Evolutionary conservation across 2,329 filamentous ascomycete species (phyloP).

Genomic region (Penicillium decumbens): DNA sequence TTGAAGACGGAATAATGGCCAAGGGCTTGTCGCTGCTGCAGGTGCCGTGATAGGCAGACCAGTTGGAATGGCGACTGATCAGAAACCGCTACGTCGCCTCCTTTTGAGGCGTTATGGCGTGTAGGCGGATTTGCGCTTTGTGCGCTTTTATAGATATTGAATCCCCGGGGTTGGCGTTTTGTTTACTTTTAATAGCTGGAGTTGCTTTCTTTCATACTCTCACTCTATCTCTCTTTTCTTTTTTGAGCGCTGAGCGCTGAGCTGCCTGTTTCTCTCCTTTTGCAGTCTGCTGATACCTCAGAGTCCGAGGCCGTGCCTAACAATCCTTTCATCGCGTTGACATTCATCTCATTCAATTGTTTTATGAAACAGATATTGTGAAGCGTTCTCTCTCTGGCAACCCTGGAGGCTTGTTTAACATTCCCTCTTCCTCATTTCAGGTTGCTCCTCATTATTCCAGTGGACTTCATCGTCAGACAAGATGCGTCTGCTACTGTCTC

Average conservation of each 20-base stretch:
- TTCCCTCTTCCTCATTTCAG: background rate
- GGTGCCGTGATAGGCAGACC: conserved; percentile 14
- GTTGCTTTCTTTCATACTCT: conserved; percentile 5
- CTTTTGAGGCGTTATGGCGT: background rate
- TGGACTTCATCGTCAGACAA: conserved; percentile 4
- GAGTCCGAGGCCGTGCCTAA: conserved; percentile 4
- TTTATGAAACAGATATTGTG: background rate
- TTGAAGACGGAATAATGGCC: conserved; percentile 11
- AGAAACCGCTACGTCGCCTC: background rate
- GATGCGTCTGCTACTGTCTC: conserved; percentile 29
- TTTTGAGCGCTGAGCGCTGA: background rate
- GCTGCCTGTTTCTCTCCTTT: conserved; percentile 11
- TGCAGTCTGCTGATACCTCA: conserved; percentile 6
- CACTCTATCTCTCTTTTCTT: conserved; percentile 4
- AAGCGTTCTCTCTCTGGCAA: background rate
- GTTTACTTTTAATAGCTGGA: conserved; percentile 14
- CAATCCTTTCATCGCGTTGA: background rate
- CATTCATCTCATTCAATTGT: background rate
- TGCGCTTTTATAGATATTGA: background rate
- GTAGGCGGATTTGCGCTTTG: background rate
- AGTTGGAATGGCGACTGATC: background rate
- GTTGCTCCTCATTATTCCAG: background rate
- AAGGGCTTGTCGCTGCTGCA: conserved; percentile 5
- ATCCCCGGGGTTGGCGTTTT: conserved; percentile 3
- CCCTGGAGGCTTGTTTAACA: conserved; percentile 1